Percentiles rank a stretch among this genome's conserved stretches.
Conservation (phyloP, 2,329 filamentous ascomycete species). For the Gaeumannomyces sp. region DNA sequence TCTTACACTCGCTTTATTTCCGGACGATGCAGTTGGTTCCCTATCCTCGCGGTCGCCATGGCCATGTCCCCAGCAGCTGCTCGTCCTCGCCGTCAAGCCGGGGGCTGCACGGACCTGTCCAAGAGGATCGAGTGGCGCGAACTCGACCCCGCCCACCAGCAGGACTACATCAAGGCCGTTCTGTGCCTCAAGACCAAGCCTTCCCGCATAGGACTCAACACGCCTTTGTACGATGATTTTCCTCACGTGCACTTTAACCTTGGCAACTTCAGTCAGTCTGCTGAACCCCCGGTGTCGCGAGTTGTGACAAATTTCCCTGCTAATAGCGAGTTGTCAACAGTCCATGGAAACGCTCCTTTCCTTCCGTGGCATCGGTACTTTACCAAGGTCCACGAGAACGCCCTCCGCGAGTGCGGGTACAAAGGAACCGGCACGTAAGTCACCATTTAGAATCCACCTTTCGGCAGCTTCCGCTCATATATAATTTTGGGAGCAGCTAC, state of each 20-base stretch:
- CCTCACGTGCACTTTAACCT: background rate
- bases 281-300: background rate
- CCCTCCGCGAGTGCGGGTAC: background rate
- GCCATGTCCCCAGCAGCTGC: no score
- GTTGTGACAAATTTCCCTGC: background rate
- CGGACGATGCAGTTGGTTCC: no score
- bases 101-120: background rate
- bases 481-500: slow-evolving; percentile 28
- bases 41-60: no score
- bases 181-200: slow-evolving; percentile 2
- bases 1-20: no score
- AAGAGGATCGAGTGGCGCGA: slow-evolving; percentile 1
- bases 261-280: background rate
- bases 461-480: no score
- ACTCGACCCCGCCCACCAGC: background rate
- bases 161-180: background rate
- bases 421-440: background rate
- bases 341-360: background rate
- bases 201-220: background rate
- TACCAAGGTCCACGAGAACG: background rate
- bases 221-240: slow-evolving; percentile 3
- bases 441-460: background rate
- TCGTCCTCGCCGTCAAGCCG: no score
- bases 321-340: background rate
- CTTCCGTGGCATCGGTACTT: slow-evolving; percentile 2